These are phyloP conservation scores for Endocalyx cinctus DNA, from an alignment of 2,329 filamentous ascomycete genomes.

Conservation along the genomic window DNA sequence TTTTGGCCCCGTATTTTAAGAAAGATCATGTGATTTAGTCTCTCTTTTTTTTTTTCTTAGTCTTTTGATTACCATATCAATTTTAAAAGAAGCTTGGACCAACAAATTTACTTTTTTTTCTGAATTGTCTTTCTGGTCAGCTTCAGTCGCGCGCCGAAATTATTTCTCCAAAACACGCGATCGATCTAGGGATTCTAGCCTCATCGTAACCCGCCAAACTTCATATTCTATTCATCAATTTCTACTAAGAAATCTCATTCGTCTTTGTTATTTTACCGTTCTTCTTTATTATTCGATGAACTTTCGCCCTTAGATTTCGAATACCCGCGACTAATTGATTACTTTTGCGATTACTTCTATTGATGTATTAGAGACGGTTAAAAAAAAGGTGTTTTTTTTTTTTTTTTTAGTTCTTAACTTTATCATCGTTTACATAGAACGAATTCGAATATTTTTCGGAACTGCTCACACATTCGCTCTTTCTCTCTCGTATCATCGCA, in stretches of 20 bases:
- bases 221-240: slow-evolving; percentile 13
- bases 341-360: too few species aligned
- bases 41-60: too few species aligned
- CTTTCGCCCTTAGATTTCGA: slow-evolving; percentile 8
- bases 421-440: slow-evolving; percentile 4
- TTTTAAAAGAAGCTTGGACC: too few species aligned
- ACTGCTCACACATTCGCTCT: slow-evolving; percentile 5
- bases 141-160: slow-evolving; percentile 28
- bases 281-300: slow-evolving; percentile 15
- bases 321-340: slow-evolving; percentile 15
- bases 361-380: too few species aligned
- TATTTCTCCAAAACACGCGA: slow-evolving; percentile 33
- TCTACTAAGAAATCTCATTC: slow-evolving; percentile 1
- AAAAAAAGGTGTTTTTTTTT: too few species aligned
- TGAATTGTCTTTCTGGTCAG: slow-evolving; percentile 6
- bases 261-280: slow-evolving; percentile 1
- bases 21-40: too few species aligned
- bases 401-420: too few species aligned
- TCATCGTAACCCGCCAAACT: slow-evolving; percentile 16
- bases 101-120: too few species aligned
- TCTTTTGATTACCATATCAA: too few species aligned
- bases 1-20: too few species aligned
- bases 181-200: slow-evolving; percentile 22
- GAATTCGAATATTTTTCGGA: too few species aligned
- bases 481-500: too few species aligned